These are phyloP conservation scores for Nakaseomyces nivariensis DNA, from an alignment of 1,139 yeast genomes.

Conservation along the genomic window DNA sequence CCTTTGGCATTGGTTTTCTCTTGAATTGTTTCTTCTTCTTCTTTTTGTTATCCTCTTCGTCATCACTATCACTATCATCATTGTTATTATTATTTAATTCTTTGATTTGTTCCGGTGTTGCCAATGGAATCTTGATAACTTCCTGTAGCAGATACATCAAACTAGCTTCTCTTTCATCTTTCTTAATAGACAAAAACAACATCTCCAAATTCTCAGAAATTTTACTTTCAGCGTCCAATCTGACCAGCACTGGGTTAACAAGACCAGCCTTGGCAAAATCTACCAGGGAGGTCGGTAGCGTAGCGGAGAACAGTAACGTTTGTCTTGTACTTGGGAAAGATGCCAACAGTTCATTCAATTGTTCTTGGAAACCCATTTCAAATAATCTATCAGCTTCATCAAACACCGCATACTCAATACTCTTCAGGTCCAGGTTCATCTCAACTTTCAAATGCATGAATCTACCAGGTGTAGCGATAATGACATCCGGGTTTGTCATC, in stretches of 20 bases:
- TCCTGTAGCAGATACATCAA: slow-evolving; percentile 66
- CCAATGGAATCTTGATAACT: slow-evolving; percentile 75
- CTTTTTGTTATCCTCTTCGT: slow-evolving; percentile 25
- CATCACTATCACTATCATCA: slow-evolving; percentile 34
- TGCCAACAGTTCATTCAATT: slow-evolving; percentile 78
- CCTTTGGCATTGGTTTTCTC: slow-evolving; percentile 59
- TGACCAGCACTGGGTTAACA: slow-evolving; percentile 79
- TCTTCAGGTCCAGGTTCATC: slow-evolving; percentile 75
- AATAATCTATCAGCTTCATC: slow-evolving; percentile 98
- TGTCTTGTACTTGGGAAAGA: slow-evolving; percentile 77
- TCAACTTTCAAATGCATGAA: slow-evolving; percentile 91
- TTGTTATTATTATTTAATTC: slow-evolving; percentile 44
- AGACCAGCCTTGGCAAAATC: slow-evolving; percentile 97
- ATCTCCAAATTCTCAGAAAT: slow-evolving; percentile 84
- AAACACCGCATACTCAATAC: slow-evolving; percentile 83
- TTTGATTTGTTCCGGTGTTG: slow-evolving; percentile 53
- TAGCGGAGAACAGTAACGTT: slow-evolving; percentile 85
- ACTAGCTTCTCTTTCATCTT: slow-evolving; percentile 84
- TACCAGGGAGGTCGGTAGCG: slow-evolving; percentile 82
- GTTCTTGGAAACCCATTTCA: slow-evolving; percentile 96
- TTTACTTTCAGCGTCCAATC: slow-evolving; percentile 86
- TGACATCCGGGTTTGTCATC: slow-evolving; percentile 90
- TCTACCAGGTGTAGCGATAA: slow-evolving; percentile 97
- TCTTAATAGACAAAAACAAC: slow-evolving; percentile 75
- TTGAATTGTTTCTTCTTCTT: slow-evolving; percentile 34